Evolutionary conservation across 73 alveolate species (phyloP).

Genomic region (Paramecium primaurelia): DNA sequence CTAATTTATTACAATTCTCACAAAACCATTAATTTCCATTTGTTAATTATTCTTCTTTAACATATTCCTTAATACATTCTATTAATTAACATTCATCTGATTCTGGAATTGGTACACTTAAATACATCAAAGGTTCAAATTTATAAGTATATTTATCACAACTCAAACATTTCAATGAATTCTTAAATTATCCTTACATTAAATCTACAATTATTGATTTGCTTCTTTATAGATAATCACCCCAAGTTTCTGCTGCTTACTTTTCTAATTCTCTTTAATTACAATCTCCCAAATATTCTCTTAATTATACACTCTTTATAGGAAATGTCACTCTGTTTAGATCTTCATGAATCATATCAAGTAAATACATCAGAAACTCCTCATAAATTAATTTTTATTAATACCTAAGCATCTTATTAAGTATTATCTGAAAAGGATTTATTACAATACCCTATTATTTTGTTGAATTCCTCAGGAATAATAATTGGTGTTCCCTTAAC

Average conservation of each 20-base stretch:
- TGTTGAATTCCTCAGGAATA: neutral
- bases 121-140: slow-evolving; percentile 88
- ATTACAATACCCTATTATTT: neutral
- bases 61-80: slow-evolving; percentile 78
- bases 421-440: slow-evolving; percentile 63
- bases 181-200: slow-evolving; percentile 85
- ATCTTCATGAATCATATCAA: slow-evolving; percentile 96
- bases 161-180: slow-evolving; percentile 67
- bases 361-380: slow-evolving; percentile 91
- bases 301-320: neutral
- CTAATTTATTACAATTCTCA: slow-evolving; percentile 76
- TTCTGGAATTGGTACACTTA: slow-evolving; percentile 82
- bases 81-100: slow-evolving; percentile 62
- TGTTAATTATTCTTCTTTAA: slow-evolving; percentile 58
- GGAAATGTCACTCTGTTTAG: slow-evolving; percentile 75
- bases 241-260: slow-evolving; percentile 77
- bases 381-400: slow-evolving; percentile 1
- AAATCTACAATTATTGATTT: slow-evolving; percentile 83
- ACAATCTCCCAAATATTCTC: slow-evolving; percentile 8
- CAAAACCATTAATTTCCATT: slow-evolving; percentile 76
- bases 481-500: slow-evolving; percentile 4
- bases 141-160: slow-evolving; percentile 56
- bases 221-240: slow-evolving; percentile 75
- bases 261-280: slow-evolving; percentile 45
- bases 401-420: slow-evolving; percentile 84